Evolutionary conservation across 805 yeast species (phyloP).

Genomic region (Hanseniaspora lindneri): DNA sequence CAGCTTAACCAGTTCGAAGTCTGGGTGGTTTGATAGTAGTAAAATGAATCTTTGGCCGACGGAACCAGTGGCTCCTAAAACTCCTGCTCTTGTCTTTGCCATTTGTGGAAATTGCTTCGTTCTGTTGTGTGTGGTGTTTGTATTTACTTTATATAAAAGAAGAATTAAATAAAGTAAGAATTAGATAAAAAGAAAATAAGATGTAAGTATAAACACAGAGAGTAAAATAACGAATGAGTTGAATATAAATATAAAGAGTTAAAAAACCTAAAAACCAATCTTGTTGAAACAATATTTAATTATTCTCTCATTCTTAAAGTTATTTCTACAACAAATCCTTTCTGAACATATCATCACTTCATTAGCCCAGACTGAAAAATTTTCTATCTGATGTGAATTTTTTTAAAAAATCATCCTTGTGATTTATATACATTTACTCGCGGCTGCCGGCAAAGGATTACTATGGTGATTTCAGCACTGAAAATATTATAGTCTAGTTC

Average conservation of each 20-base stretch:
- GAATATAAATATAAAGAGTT: too few relatives aligned
- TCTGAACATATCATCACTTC: not conserved
- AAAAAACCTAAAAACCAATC: too few relatives aligned
- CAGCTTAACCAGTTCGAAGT: constrained; percentile 67
- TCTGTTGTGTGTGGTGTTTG: not conserved
- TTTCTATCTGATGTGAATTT: not conserved
- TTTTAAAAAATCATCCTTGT: not conserved
- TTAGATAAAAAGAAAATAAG: too few relatives aligned
- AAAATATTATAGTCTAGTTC: not conserved
- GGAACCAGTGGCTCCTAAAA: constrained; percentile 94
- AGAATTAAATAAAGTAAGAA: too few relatives aligned
- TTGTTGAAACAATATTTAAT: too few relatives aligned
- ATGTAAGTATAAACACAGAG: too few relatives aligned
- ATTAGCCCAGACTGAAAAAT: not conserved
- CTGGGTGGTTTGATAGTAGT: constrained; percentile 75
- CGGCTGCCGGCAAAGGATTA: too few relatives aligned
- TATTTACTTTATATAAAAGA: not conserved
- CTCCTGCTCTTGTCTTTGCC: constrained; percentile 50
- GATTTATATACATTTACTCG: not conserved
- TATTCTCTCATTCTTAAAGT: too few relatives aligned
- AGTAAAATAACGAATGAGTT: too few relatives aligned
- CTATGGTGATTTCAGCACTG: not conserved
- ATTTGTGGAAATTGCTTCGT: not conserved
- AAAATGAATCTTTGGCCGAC: constrained; percentile 94
- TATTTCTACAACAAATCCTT: too few relatives aligned